phyloP scores from a whole-genome alignment of 1,139 yeast genomes.

The Lodderomyces elongisporus region DNA sequence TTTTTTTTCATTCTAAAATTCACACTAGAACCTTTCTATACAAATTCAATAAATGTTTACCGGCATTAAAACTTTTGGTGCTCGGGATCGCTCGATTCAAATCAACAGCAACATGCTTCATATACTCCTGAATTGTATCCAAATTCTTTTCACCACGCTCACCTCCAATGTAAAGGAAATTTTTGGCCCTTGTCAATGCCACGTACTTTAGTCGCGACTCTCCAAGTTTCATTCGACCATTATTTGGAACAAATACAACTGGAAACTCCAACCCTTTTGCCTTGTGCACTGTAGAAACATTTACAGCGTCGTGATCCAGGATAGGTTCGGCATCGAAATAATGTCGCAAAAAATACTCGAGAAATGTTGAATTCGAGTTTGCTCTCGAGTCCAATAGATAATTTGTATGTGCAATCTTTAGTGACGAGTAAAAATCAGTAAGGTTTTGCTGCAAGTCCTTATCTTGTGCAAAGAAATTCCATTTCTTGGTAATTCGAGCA shows the following conservation, averaged over 20 bases:
- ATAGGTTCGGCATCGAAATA: slow-evolving; percentile 18
- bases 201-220: slow-evolving; percentile 43
- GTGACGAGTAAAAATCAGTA: slow-evolving; percentile 23
- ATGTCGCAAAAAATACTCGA: slow-evolving; percentile 38
- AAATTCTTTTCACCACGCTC: slow-evolving; percentile 3
- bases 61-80: slow-evolving; percentile 3
- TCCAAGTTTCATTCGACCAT: slow-evolving; percentile 30
- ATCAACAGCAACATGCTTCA: slow-evolving; percentile 6
- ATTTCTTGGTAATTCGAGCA: slow-evolving; percentile 13
- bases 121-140: neutral
- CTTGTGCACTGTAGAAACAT: slow-evolving; percentile 62
- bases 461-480: slow-evolving; percentile 19
- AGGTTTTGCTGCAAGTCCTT: slow-evolving; percentile 13
- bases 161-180: slow-evolving; percentile 36
- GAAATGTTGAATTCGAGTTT: slow-evolving; percentile 18
- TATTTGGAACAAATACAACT: slow-evolving; percentile 52
- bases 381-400: slow-evolving; percentile 4
- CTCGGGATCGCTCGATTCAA: slow-evolving; percentile 8
- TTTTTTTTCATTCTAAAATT: too few relatives aligned
- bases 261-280: slow-evolving; percentile 74
- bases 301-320: slow-evolving; percentile 40
- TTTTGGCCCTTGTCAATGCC: slow-evolving; percentile 60
- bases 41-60: slow-evolving; percentile 5
- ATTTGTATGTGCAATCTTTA: slow-evolving; percentile 17
- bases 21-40: slow-evolving; percentile 4